Percentiles rank a stretch among this genome's conserved stretches.
Evolutionary conservation across 2,329 filamentous ascomycete genomes (phyloP).

Genomic region (Penicillium sp.): DNA sequence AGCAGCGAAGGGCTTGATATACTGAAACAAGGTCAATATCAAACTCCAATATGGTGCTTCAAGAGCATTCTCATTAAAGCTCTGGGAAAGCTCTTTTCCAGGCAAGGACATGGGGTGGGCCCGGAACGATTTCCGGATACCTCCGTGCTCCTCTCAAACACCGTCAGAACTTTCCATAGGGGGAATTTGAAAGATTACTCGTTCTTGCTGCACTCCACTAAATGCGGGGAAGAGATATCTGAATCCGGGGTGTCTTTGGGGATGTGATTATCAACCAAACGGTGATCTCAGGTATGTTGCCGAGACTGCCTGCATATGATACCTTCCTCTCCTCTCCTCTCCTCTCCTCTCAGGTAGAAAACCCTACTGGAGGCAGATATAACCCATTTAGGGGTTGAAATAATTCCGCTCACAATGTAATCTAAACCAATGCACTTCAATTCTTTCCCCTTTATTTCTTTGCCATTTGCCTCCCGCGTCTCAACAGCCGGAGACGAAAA

Average conservation of each 20-base stretch:
- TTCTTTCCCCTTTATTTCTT: neutral
- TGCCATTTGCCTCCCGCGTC: neutral
- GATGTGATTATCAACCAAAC: neutral
- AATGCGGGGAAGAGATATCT: neutral
- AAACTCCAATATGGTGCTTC: neutral
- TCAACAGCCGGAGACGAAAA: neutral
- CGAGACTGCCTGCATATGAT: neutral
- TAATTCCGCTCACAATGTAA: neutral
- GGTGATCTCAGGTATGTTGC: neutral
- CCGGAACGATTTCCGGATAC: neutral
- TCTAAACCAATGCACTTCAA: neutral
- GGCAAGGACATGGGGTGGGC: neutral
- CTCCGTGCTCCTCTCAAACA: neutral
- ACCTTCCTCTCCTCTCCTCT: neutral
- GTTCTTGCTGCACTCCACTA: neutral
- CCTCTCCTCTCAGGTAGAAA: neutral
- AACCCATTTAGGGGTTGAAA: too few species aligned
- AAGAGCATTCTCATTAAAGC: neutral
- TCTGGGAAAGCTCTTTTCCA: slow-evolving; percentile 2
- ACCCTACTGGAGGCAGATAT: neutral
- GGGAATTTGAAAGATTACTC: neutral
- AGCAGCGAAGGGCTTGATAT: neutral
- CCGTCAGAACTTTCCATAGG: neutral
- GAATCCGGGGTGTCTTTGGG: neutral
- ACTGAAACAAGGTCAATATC: neutral